Evolutionary conservation across 129 eudicot species (phyloP).

Genomic region (Saposhnikovia divaricata): DNA sequence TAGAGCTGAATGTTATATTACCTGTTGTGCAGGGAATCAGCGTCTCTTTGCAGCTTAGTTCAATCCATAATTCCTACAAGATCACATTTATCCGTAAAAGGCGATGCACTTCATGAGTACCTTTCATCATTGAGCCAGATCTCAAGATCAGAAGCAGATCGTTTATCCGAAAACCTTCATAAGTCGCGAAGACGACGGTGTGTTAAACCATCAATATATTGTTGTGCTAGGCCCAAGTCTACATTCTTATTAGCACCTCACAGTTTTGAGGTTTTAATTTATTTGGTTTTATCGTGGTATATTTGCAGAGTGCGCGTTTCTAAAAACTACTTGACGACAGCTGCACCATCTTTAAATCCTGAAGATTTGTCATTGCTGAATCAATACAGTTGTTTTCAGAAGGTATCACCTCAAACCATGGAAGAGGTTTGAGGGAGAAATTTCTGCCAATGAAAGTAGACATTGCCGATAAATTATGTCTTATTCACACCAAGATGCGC

Average conservation of each 20-base stretch:
- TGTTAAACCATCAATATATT: neutral
- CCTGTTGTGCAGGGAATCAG: conserved; percentile 38
- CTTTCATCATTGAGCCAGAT: conserved; percentile 70
- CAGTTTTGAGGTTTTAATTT: neutral
- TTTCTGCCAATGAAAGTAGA: neutral
- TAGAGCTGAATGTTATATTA: neutral
- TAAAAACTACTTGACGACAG: conserved; percentile 62
- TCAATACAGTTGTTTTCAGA: conserved; percentile 27
- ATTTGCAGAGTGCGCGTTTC: conserved; percentile 47
- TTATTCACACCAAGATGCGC: neutral
- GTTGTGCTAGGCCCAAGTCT: neutral
- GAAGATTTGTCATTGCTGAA: conserved; percentile 61
- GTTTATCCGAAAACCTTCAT: conserved; percentile 40
- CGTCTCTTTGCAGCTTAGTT: conserved; percentile 36
- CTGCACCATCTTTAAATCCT: conserved; percentile 45
- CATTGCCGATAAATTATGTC: neutral
- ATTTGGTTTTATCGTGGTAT: conserved; percentile 1
- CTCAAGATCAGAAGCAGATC: conserved; percentile 67
- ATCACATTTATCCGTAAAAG: conserved; percentile 46
- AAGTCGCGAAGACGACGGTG: conserved; percentile 48
- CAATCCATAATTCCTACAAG: conserved; percentile 51
- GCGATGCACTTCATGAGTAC: conserved; percentile 69
- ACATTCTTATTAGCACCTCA: neutral
- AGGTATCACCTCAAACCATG: conserved; percentile 23
- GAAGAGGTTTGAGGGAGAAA: conserved; percentile 13